Evolutionary conservation across 225 moss, liverwort and hornwort species (phyloP), one percentile per base, ranked within the genome.

Genomic region (Lunularia cruciata): DNA sequence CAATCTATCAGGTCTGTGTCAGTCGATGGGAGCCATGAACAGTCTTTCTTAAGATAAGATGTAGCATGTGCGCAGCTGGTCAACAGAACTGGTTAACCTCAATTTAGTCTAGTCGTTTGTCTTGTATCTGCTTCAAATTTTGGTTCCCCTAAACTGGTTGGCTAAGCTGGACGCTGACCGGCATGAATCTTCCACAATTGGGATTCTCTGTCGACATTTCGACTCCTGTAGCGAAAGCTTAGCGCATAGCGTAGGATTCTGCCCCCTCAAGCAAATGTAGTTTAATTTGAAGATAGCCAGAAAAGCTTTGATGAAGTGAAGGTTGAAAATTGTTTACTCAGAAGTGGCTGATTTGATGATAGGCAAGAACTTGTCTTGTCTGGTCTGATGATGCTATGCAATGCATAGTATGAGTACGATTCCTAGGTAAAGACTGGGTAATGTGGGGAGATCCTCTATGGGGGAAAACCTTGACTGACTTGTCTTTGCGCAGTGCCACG

Each of bases 51-150:
- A 55, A 31, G 62, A 63, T 18, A 26, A 66, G 8, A 30, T 51
- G 47, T 22, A 37, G 22, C 54, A 63, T 60, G 57, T 43, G 57
- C 53, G 18, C 37, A 39, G 37, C 37, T 40, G 36, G 51, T 42
- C 35, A 47, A 49, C 51, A 31, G 47, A 37, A 55, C 20, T 72
- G 34, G 47, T 28, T 33, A 33, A 36, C 61, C 52, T 55, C 43
- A 30, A 31, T 43, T 40, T 13, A 56, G 42, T 68, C 39, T 73
- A 57, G 55, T 69, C 53, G 61, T 47, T 67, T 5, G 57, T 61
- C 67, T 69, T 69, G 47, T 69, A 76, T 63, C 58, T 72, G 31
- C 56, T 57, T 55, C 47, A 78, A 61, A 42, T 73, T 78, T 65
- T 38, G 56, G 31, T 56, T 53, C 55, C 54, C 20, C 54, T 36